phyloP scores from a whole-genome alignment of 2,329 filamentous ascomycete species.

The Epichloe sp. region DNA sequence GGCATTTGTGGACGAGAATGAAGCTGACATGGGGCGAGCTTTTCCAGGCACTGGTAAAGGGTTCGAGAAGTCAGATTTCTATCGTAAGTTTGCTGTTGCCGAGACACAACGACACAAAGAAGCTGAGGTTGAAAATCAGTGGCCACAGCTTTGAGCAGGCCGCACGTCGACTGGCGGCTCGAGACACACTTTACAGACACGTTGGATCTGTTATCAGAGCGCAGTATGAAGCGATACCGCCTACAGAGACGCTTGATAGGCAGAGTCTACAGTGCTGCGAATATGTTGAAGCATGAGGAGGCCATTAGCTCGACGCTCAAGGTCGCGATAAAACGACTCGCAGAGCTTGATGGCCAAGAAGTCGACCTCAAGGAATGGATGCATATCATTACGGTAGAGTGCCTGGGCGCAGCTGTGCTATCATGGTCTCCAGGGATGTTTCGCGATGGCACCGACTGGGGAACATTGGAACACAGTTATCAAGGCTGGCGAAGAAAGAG shows the following conservation, averaged over 20 bases:
- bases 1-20: neutral
- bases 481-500: slow-evolving; percentile 38
- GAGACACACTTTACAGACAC: slow-evolving; percentile 26
- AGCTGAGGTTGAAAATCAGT: slow-evolving; percentile 17
- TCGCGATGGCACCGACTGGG: slow-evolving; percentile 28
- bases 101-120: neutral
- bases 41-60: slow-evolving; percentile 30
- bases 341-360: slow-evolving; percentile 21
- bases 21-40: neutral
- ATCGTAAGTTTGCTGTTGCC: slow-evolving; percentile 23
- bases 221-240: slow-evolving; percentile 32
- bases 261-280: slow-evolving; percentile 30
- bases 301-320: slow-evolving; percentile 28
- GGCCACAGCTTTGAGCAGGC: slow-evolving; percentile 18
- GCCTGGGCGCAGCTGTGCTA: slow-evolving; percentile 34
- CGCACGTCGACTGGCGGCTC: slow-evolving; percentile 23
- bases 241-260: slow-evolving; percentile 36
- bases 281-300: slow-evolving; percentile 27
- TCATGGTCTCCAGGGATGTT: slow-evolving; percentile 40
- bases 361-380: slow-evolving; percentile 42
- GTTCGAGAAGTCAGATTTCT: slow-evolving; percentile 39
- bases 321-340: slow-evolving; percentile 22
- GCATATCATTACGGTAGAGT: slow-evolving; percentile 42
- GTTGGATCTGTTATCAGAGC: slow-evolving; percentile 38
- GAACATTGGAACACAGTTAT: slow-evolving; percentile 35